These are phyloP conservation scores for Halenospora varia DNA, from an alignment of 495 filamentous ascomycete species.

Conservation along the genomic window DNA sequence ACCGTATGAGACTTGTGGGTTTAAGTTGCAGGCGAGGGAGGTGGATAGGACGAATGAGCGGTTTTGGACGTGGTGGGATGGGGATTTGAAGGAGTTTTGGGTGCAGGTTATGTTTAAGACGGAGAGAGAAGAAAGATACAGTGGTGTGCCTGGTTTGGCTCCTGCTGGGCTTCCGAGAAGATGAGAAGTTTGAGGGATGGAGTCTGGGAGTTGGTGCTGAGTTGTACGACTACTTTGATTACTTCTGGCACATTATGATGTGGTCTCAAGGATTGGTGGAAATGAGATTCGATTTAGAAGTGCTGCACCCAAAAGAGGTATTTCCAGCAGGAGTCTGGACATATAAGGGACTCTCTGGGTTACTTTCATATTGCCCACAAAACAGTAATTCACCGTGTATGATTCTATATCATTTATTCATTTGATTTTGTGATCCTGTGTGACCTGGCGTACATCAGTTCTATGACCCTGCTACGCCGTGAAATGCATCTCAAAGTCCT, in stretches of 20 bases:
- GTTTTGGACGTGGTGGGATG: slow-evolving; percentile 95
- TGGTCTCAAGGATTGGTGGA: too few species aligned
- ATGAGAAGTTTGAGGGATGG: slow-evolving; percentile 5
- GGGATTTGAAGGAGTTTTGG: slow-evolving; percentile 96
- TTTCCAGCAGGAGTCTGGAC: too few species aligned
- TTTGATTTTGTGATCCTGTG: slow-evolving; percentile 1
- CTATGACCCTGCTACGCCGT: slow-evolving; percentile 13
- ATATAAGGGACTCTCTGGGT: too few species aligned
- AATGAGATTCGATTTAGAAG: too few species aligned
- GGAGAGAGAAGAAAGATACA: slow-evolving; percentile 93
- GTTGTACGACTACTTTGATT: too few species aligned
- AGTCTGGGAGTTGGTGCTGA: neutral
- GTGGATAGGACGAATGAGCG: slow-evolving; percentile 82
- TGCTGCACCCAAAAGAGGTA: too few species aligned
- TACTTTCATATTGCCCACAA: too few species aligned
- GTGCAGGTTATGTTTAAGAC: slow-evolving; percentile 99
- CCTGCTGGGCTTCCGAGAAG: slow-evolving; percentile 33
- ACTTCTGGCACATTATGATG: too few species aligned
- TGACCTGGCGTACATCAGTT: neutral
- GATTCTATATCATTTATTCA: slow-evolving; percentile 6
- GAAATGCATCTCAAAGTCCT: slow-evolving; percentile 20
- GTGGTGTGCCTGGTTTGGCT: slow-evolving; percentile 86
- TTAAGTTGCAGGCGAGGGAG: slow-evolving; percentile 94
- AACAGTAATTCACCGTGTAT: too few species aligned
- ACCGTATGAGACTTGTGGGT: slow-evolving; percentile 94